These are phyloP conservation scores for Inosperma sp. DNA, from an alignment of 768 basidiomycete species.

Conservation along the genomic window DNA sequence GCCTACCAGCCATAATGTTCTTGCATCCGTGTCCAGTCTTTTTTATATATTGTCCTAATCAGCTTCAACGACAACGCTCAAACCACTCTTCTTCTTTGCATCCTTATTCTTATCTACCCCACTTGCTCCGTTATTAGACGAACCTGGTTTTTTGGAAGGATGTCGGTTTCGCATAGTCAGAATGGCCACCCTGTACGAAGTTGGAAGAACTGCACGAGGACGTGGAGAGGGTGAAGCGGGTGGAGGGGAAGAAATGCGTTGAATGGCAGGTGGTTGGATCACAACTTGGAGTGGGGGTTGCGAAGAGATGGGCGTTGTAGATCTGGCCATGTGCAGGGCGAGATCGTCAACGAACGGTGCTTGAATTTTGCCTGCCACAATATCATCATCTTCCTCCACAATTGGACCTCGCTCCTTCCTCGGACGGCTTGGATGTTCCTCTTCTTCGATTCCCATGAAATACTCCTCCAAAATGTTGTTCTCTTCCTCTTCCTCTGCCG, in stretches of 20 bases:
- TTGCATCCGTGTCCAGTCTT: no score
- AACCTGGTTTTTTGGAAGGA: background rate
- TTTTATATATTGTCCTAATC: background rate
- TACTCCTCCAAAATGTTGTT: slow-evolving; percentile 8
- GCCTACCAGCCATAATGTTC: no score
- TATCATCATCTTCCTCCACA: background rate
- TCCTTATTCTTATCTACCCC: background rate
- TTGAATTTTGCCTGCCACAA: background rate
- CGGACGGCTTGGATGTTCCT: background rate
- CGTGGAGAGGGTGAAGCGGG: slow-evolving; percentile 8
- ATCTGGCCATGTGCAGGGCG: background rate
- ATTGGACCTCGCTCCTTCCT: background rate
- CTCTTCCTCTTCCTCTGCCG: slow-evolving; percentile 10
- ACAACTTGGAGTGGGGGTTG: background rate
- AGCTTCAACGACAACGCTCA: slow-evolving; percentile 9
- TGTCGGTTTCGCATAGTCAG: slow-evolving; percentile 21
- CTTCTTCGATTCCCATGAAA: slow-evolving; percentile 12
- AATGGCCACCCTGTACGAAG: slow-evolving; percentile 19
- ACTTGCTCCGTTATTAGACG: background rate
- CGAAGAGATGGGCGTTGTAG: background rate
- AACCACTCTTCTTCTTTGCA: slow-evolving; percentile 9
- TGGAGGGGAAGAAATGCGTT: slow-evolving; percentile 14
- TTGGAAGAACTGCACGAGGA: slow-evolving; percentile 11
- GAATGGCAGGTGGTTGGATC: background rate
- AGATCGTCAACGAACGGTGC: slow-evolving; percentile 1